These are phyloP conservation scores for Pouteria glomerata DNA, from an alignment of 148 eudicot genomes.

Conservation along the genomic window DNA sequence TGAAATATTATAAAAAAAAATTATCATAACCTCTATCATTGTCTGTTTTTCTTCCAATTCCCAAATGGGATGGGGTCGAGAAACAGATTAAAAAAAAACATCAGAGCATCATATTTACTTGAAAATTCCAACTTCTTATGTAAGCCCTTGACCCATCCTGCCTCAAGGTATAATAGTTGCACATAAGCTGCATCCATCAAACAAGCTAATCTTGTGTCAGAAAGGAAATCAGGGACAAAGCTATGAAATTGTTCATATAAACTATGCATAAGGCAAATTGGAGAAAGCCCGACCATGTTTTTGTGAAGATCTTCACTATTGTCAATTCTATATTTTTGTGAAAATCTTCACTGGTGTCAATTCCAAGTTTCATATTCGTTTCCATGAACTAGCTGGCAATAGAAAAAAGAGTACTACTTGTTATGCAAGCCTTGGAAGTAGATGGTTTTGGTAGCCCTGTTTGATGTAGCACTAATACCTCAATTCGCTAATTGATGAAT, in stretches of 20 bases:
- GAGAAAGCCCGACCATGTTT: neutral
- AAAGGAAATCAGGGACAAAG: neutral
- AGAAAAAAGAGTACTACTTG: too few species aligned
- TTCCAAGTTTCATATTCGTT: too few species aligned
- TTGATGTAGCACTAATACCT: neutral
- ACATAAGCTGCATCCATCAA: slow-evolving; percentile 70
- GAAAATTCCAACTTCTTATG: slow-evolving; percentile 73
- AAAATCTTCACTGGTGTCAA: too few species aligned
- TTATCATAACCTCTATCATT: neutral
- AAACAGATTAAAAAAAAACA: neutral
- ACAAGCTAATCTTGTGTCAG: neutral
- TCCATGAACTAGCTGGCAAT: too few species aligned
- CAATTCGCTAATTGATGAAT: neutral
- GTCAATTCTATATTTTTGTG: neutral
- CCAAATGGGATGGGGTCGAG: neutral
- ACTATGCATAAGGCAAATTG: neutral
- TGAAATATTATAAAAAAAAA: slow-evolving; percentile 17
- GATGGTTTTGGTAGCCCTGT: too few species aligned
- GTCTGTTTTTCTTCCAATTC: neutral
- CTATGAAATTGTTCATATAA: neutral
- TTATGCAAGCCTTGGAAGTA: too few species aligned
- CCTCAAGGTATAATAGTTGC: slow-evolving; percentile 86
- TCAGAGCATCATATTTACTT: slow-evolving; percentile 34
- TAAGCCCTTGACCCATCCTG: slow-evolving; percentile 87
- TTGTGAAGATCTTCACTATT: neutral